These are phyloP conservation scores for Prunus yedoensis DNA, from an alignment of 331 rosid species.

Conservation along the genomic window DNA sequence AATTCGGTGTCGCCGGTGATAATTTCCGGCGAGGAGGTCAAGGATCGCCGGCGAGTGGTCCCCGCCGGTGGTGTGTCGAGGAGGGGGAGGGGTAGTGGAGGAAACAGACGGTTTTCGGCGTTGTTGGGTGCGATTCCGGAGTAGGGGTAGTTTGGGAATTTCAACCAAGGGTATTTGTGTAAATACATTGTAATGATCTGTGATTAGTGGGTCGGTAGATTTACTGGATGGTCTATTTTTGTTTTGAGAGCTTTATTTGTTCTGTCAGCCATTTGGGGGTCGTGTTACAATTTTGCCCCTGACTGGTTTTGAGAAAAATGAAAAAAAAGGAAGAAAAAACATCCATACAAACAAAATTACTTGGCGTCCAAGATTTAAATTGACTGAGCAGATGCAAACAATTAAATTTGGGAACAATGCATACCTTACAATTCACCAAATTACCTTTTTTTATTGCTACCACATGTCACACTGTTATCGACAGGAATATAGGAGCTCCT, in stretches of 20 bases:
- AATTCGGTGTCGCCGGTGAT: conserved; percentile 38
- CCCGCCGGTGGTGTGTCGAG: conserved; percentile 27
- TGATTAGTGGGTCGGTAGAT: conserved; percentile 5
- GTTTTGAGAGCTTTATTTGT: conserved; percentile 9
- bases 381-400: not conserved
- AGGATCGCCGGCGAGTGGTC: conserved; percentile 18
- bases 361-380: not conserved
- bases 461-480: not conserved
- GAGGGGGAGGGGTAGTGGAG: conserved; percentile 37
- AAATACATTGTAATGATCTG: conserved; percentile 30
- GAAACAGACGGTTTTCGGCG: conserved; percentile 36
- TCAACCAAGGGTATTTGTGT: conserved; percentile 11
- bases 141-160: conserved; percentile 48
- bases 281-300: conserved; percentile 30
- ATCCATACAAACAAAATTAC: not conserved
- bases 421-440: not conserved
- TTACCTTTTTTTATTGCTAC: not conserved
- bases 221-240: not conserved
- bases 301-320: conserved; percentile 1
- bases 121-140: conserved; percentile 71
- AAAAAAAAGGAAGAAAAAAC: not conserved
- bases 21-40: conserved; percentile 38
- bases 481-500: too few relatives aligned
- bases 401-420: not conserved
- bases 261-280: conserved; percentile 10